Conservation (phyloP, 2,329 filamentous ascomycete genomes). For the Penicillium freii region DNA sequence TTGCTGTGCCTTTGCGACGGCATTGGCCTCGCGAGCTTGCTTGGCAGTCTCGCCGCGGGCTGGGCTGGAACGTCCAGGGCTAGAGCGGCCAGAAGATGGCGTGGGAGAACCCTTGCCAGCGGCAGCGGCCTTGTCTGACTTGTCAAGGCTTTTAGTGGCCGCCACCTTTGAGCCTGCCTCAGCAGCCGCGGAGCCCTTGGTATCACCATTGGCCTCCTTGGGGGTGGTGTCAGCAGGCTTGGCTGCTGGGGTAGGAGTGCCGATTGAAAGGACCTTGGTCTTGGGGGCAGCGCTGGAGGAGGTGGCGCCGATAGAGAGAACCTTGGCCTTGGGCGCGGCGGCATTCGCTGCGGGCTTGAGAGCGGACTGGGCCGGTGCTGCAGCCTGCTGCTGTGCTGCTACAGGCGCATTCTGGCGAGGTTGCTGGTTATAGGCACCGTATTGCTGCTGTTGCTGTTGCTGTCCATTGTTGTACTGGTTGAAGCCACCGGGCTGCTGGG, state of each 20-base stretch:
- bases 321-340: conserved; percentile 56
- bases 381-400: conserved; percentile 37
- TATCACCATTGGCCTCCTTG: conserved; percentile 38
- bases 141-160: conserved; percentile 86
- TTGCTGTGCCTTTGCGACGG: conserved; percentile 77
- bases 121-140: conserved; percentile 65
- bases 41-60: conserved; percentile 57
- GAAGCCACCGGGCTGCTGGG: conserved; percentile 63
- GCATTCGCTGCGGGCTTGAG: conserved; percentile 51
- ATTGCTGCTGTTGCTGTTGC: conserved; percentile 42
- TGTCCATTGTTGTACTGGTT: conserved; percentile 45
- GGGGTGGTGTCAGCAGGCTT: conserved; percentile 53
- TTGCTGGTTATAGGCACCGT: conserved; percentile 62
- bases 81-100: conserved; percentile 79
- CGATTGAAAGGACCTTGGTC: conserved; percentile 76
- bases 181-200: conserved; percentile 49
- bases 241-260: conserved; percentile 47
- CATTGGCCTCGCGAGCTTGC: conserved; percentile 69
- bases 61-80: conserved; percentile 74
- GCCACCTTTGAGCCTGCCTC: conserved; percentile 77
- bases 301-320: conserved; percentile 59
- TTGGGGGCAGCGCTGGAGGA: conserved; percentile 50
- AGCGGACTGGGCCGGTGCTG: conserved; percentile 44
- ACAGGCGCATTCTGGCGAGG: conserved; percentile 48
- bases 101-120: conserved; percentile 76